These are phyloP conservation scores for Mycena rosella DNA, from an alignment of 768 basidiomycete species.

Conservation along the genomic window DNA sequence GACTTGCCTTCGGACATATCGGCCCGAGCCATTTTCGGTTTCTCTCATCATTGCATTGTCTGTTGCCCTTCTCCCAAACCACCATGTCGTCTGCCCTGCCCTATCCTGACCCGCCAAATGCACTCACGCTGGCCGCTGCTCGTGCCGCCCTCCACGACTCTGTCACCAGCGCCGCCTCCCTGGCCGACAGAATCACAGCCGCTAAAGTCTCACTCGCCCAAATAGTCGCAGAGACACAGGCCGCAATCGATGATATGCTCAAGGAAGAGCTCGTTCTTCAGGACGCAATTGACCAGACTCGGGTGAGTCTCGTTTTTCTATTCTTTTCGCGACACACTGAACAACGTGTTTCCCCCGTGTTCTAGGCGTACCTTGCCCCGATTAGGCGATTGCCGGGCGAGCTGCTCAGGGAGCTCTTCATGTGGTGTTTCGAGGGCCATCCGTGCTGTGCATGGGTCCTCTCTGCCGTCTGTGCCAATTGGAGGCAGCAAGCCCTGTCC, in stretches of 20 bases:
- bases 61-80: conserved; percentile 17
- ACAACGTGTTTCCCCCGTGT: conserved; percentile 35
- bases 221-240: conserved; percentile 67
- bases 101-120: conserved; percentile 26
- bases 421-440: conserved; percentile 75
- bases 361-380: conserved; percentile 76
- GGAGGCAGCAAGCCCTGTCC: conserved; percentile 73
- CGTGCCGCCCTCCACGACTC: conserved; percentile 37
- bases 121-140: conserved; percentile 22
- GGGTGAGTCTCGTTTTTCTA: conserved; percentile 10
- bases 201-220: conserved; percentile 70
- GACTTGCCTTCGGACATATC: conserved; percentile 19
- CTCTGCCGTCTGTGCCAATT: conserved; percentile 73
- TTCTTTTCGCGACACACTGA: not conserved
- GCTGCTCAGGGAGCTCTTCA: conserved; percentile 79
- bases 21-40: conserved; percentile 5
- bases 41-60: conserved; percentile 30
- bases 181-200: conserved; percentile 61
- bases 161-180: conserved; percentile 24
- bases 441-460: conserved; percentile 85
- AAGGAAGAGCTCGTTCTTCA: conserved; percentile 62
- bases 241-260: conserved; percentile 67
- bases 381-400: conserved; percentile 80
- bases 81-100: conserved; percentile 21
- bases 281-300: conserved; percentile 60